Conservation (phyloP, 495 filamentous ascomycete species). For the Aspergillus incahuasiensis region DNA sequence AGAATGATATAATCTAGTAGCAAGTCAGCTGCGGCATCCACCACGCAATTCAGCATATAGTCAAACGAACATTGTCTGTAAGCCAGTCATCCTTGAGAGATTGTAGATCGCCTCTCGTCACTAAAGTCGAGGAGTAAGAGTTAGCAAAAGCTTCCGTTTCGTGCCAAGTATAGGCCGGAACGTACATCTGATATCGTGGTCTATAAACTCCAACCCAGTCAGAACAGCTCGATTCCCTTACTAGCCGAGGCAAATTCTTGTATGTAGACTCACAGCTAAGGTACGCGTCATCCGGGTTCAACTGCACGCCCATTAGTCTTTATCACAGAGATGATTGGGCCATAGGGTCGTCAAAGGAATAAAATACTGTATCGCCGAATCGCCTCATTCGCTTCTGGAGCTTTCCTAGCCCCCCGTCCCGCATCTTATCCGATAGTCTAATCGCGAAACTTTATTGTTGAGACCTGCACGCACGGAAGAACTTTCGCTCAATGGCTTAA, state of each 20-base stretch:
- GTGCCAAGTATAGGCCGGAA: slow-evolving; percentile 8
- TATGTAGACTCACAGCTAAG: slow-evolving; percentile 60
- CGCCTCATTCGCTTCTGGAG: slow-evolving; percentile 41
- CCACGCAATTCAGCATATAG: not conserved
- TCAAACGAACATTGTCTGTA: slow-evolving; percentile 81
- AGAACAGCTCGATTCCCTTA: slow-evolving; percentile 5
- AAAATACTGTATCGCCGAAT: slow-evolving; percentile 38
- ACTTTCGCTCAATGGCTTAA: not conserved
- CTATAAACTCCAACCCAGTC: slow-evolving; percentile 32
- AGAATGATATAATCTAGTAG: slow-evolving; percentile 73
- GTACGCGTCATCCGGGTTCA: slow-evolving; percentile 66
- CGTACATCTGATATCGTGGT: slow-evolving; percentile 68
- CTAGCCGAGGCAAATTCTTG: not conserved
- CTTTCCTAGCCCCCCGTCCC: slow-evolving; percentile 37
- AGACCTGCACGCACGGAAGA: not conserved
- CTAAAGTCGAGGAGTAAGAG: slow-evolving; percentile 29
- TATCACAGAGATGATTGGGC: not conserved
- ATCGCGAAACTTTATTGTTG: not conserved
- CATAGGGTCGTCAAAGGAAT: not conserved
- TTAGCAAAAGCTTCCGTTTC: not conserved
- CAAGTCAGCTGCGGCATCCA: slow-evolving; percentile 5
- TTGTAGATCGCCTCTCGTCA: slow-evolving; percentile 81
- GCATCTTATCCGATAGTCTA: slow-evolving; percentile 21
- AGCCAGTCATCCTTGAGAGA: slow-evolving; percentile 91
- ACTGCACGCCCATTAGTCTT: slow-evolving; percentile 31